These are phyloP conservation scores for Sporothrix protearum DNA, from an alignment of 2,329 filamentous ascomycete species.

Conservation along the genomic window DNA sequence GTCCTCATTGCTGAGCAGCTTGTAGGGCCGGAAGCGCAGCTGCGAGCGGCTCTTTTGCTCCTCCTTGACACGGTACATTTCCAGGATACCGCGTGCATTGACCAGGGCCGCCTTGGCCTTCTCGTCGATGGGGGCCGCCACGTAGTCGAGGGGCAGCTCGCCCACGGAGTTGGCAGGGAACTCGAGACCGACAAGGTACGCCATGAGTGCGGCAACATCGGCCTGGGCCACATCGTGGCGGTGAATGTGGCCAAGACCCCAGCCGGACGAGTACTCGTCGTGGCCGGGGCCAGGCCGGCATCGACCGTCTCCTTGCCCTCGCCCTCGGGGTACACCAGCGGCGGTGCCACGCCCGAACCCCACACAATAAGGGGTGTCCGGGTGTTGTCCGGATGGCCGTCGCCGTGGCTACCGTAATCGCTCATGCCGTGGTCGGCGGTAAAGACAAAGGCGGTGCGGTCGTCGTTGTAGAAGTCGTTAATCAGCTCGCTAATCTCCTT, in stretches of 20 bases:
- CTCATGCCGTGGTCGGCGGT: conserved; percentile 99
- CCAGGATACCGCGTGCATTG: conserved; percentile 82
- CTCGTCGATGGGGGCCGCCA: conserved; percentile 66
- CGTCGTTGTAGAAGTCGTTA: conserved; percentile 78
- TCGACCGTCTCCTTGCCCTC: conserved; percentile 21
- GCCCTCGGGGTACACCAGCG: conserved; percentile 52
- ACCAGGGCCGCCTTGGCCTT: conserved; percentile 82
- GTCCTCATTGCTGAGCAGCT: conserved; percentile 58
- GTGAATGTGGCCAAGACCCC: conserved; percentile 74
- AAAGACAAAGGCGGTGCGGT: conserved; percentile 89
- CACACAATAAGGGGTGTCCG: conserved; percentile 88
- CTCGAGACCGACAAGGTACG: conserved; percentile 80
- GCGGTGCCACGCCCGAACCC: conserved; percentile 85
- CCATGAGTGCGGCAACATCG: conserved; percentile 92
- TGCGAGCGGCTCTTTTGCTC: conserved; percentile 72
- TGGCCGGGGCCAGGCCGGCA: conserved; percentile 67
- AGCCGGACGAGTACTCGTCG: conserved; percentile 86
- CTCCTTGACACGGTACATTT: conserved; percentile 96
- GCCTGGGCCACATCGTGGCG: conserved; percentile 92
- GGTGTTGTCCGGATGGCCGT: conserved; percentile 96
- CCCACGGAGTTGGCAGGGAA: conserved; percentile 97
- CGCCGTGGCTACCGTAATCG: conserved; percentile 98
- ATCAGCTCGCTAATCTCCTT: conserved; percentile 77
- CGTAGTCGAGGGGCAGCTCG: conserved; percentile 78
- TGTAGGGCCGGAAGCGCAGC: conserved; percentile 73